Conservation (phyloP, 208 protist species). For the Naegleria gruberi region DNA sequence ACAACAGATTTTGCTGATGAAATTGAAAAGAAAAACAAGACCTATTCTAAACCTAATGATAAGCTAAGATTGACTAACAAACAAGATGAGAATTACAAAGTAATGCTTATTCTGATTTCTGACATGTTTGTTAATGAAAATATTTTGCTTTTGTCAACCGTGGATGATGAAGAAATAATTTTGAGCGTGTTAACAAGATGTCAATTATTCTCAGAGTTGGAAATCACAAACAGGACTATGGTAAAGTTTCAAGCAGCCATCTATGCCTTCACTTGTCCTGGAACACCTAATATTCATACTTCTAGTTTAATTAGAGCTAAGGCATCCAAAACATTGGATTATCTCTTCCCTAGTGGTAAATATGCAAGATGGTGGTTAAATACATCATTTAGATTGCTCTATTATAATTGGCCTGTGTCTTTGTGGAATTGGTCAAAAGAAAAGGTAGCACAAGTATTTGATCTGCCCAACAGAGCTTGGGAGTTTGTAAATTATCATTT, state of each 20-base stretch:
- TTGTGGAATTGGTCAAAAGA: background rate
- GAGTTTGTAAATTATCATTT: background rate
- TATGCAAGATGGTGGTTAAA: background rate
- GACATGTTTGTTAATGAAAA: conserved; percentile 16
- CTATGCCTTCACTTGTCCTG: background rate
- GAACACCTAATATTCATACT: background rate
- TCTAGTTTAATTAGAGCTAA: background rate
- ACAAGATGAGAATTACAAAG: background rate
- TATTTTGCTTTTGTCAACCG: background rate
- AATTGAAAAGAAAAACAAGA: background rate
- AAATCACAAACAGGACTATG: background rate
- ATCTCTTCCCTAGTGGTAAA: conserved; percentile 9
- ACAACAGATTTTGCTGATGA: background rate
- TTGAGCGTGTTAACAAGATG: background rate
- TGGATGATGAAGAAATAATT: background rate
- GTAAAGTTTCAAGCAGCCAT: background rate
- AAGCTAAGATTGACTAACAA: background rate
- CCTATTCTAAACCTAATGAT: background rate
- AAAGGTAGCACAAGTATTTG: background rate
- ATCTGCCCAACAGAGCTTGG: background rate
- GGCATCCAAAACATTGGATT: background rate
- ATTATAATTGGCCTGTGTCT: background rate
- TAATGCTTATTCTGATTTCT: background rate
- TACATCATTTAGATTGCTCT: background rate
- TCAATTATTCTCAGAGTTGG: background rate